Evolutionary conservation across 2,329 filamentous ascomycete genomes (phyloP).

Genomic region (Pseudogymnoascus sp.): DNA sequence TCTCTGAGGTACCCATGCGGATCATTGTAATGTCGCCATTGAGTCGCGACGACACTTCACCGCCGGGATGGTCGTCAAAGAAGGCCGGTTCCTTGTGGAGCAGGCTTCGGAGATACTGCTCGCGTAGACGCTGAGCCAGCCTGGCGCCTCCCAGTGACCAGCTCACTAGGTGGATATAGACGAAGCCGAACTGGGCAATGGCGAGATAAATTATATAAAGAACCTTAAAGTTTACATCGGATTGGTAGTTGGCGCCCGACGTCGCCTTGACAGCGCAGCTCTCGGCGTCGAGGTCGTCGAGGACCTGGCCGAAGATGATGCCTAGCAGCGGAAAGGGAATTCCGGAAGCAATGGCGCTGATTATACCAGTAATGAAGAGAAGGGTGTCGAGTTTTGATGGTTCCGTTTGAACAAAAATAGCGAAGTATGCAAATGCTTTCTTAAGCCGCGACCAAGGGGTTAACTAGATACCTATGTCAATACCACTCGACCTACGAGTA

Average conservation of each 20-base stretch:
- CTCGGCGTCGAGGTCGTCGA: slow-evolving; percentile 54
- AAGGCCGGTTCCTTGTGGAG: slow-evolving; percentile 48
- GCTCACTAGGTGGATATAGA: slow-evolving; percentile 57
- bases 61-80: slow-evolving; percentile 47
- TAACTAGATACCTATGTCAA: background rate
- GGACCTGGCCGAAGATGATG: slow-evolving; percentile 57
- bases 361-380: slow-evolving; percentile 33
- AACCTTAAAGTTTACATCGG: slow-evolving; percentile 49
- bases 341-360: slow-evolving; percentile 48
- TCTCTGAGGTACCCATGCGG: slow-evolving; percentile 53
- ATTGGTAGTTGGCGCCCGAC: slow-evolving; percentile 26
- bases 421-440: background rate
- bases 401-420: background rate
- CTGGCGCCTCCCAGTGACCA: slow-evolving; percentile 52
- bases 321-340: slow-evolving; percentile 58
- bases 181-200: slow-evolving; percentile 54
- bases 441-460: background rate
- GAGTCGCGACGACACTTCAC: slow-evolving; percentile 47
- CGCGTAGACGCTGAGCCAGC: slow-evolving; percentile 46
- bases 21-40: slow-evolving; percentile 51
- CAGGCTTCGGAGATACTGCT: slow-evolving; percentile 44
- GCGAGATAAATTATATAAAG: slow-evolving; percentile 57
- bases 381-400: slow-evolving; percentile 22
- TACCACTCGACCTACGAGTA: background rate
- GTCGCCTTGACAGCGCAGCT: slow-evolving; percentile 39